Conservation (phyloP, 192 early-diverging fungal genomes). For the Entomortierella chlamydospora region DNA sequence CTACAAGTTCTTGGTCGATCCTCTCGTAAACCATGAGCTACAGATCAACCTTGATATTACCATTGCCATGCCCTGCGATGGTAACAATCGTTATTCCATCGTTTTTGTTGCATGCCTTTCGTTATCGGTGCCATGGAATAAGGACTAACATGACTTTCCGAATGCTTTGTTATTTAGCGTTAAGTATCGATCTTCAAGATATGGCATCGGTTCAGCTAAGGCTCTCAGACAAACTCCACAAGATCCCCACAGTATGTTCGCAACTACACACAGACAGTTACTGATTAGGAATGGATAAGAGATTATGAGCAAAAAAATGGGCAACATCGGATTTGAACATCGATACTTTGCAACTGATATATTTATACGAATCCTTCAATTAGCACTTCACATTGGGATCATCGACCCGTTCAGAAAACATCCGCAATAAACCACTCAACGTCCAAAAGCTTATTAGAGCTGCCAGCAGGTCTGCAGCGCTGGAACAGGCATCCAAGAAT, state of each 20-base stretch:
- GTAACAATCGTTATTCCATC: slow-evolving; percentile 27
- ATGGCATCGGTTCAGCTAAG: slow-evolving; percentile 67
- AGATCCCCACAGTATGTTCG: slow-evolving; percentile 59
- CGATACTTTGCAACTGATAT: too few relatives aligned
- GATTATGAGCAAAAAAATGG: too few relatives aligned
- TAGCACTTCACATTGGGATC: slow-evolving; percentile 40
- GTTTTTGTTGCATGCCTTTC: not conserved
- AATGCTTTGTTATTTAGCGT: slow-evolving; percentile 46
- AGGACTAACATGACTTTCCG: not conserved
- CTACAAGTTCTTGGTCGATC: slow-evolving; percentile 88
- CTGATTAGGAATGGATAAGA: too few relatives aligned
- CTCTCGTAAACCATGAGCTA: slow-evolving; percentile 66
- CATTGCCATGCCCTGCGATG: slow-evolving; percentile 87
- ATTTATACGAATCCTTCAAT: slow-evolving; percentile 13
- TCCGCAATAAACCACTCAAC: slow-evolving; percentile 24
- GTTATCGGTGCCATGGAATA: too few relatives aligned
- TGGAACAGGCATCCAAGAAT: slow-evolving; percentile 21
- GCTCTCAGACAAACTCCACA: slow-evolving; percentile 64
- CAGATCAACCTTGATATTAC: slow-evolving; percentile 90
- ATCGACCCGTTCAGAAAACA: not conserved
- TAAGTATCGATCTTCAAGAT: slow-evolving; percentile 78
- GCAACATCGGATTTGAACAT: too few relatives aligned
- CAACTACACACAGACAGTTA: too few relatives aligned
- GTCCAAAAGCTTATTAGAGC: slow-evolving; percentile 41
- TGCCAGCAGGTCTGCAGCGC: slow-evolving; percentile 37